These are phyloP conservation scores for Austroboletus eburneus DNA, from an alignment of 768 basidiomycete species.

Conservation along the genomic window DNA sequence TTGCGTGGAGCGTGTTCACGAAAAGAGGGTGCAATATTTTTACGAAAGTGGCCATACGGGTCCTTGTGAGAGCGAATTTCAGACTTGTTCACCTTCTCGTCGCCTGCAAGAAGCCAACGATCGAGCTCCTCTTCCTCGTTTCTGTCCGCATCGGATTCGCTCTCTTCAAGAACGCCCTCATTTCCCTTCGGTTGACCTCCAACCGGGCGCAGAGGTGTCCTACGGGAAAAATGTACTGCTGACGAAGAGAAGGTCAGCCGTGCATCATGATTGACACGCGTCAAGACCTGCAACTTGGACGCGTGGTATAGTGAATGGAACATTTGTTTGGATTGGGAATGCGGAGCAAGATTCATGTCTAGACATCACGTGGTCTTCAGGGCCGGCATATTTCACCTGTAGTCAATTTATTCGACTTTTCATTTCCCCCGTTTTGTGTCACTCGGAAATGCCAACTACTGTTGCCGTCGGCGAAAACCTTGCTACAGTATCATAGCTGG, in stretches of 20 bases:
- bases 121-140: constrained; percentile 14
- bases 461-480: no score
- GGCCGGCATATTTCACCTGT: constrained; percentile 12
- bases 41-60: constrained; percentile 17
- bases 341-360: constrained; percentile 17
- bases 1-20: constrained; percentile 42
- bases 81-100: constrained; percentile 17
- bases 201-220: constrained; percentile 5
- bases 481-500: no score
- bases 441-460: no score
- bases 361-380: constrained; percentile 26
- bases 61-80: constrained; percentile 12
- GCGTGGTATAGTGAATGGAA: constrained; percentile 17
- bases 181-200: constrained; percentile 3
- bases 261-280: constrained; percentile 8
- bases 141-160: background rate
- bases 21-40: constrained; percentile 18
- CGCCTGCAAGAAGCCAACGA: constrained; percentile 13
- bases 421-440: no score
- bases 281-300: constrained; percentile 5
- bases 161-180: constrained; percentile 6
- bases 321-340: constrained; percentile 12
- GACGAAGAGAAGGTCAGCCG: constrained; percentile 23
- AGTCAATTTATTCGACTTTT: no score
- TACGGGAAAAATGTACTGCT: constrained; percentile 8